Evolutionary conservation across 2,329 filamentous ascomycete species (phyloP).

Genomic region (Fonsecaea nubica): DNA sequence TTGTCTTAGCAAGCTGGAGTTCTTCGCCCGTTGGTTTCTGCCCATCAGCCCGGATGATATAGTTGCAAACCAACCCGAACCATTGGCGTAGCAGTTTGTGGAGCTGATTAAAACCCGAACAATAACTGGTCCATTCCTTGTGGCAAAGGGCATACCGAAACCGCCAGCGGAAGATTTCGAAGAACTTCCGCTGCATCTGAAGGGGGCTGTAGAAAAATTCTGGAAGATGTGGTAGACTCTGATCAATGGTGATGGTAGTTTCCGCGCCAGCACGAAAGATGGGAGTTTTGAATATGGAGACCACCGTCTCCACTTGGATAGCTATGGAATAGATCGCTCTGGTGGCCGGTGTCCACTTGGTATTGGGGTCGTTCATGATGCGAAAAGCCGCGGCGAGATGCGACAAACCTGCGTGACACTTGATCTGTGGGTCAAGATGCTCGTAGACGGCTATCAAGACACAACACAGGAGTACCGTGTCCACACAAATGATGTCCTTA

Average conservation of each 20-base stretch:
- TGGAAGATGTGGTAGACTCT: not conserved
- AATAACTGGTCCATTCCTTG: not conserved
- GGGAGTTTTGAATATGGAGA: slow-evolving; percentile 4
- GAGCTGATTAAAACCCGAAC: slow-evolving; percentile 4
- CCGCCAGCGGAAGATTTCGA: slow-evolving; percentile 9
- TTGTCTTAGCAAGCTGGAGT: slow-evolving; percentile 2
- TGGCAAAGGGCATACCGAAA: not conserved
- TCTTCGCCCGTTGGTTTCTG: slow-evolving; percentile 1
- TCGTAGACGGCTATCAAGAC: slow-evolving; percentile 7
- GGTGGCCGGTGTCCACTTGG: not conserved
- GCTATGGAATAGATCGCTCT: slow-evolving; percentile 4
- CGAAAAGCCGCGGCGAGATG: slow-evolving; percentile 8
- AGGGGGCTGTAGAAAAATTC: not conserved
- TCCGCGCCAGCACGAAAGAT: slow-evolving; percentile 4
- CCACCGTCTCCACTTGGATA: not conserved
- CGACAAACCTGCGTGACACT: not conserved
- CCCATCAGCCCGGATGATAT: not conserved
- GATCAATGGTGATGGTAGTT: not conserved
- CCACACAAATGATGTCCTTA: not conserved
- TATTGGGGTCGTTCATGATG: slow-evolving; percentile 8
- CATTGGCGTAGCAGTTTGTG: not conserved
- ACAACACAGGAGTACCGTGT: slow-evolving; percentile 12
- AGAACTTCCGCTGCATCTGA: slow-evolving; percentile 12
- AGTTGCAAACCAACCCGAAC: not conserved
- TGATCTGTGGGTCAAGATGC: not conserved